Base-by-base conservation (phyloP, 192 early-diverging fungal genomes). In the Backusella luteola region DNA sequence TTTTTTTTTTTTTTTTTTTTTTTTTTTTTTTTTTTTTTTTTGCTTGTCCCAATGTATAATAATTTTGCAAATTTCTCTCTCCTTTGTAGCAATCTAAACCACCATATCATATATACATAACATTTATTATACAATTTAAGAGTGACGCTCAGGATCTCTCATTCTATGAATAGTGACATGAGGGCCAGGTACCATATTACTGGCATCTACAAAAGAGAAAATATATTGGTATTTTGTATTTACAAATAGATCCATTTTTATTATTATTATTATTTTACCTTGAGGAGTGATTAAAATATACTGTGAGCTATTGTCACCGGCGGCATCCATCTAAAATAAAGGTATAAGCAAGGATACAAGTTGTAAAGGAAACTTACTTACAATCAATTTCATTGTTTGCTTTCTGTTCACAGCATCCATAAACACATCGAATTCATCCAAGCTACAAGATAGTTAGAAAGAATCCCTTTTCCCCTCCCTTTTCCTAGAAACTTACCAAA, bases 341-440 rank as follows among this genome's bases (percentile, higher is more conserved):
- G 0, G 0, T 32, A 32, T 32, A 32, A 32, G 32, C 32, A 32
- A 32, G 32, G 2, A 32, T 32, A 32, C 32, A 32, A 32, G 32
- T 32, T 49, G 21, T 21, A 41, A 56, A 32, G 17, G 34, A 23
- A 2, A 19, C 7, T 66, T 36, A 52, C 70, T 75, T 80, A 84
- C 85, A 89, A 99, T 91, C 90, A 96, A 90, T 46, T 87, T 78
- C 94, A 98, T 98, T 41, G 89, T 92, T 73, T 92, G 90, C 34
- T 85, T 80, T 6, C 98, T 90, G 81, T 99, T 99, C n/a, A 97
- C 96, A 4, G 96, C 95, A 81, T 99, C 98, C 96, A 97, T 97
- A 77, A 96, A 99, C 26, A 99, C 97, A 81, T 99, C 98, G 89
- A 97, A 99, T 88, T 99, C 98, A 79, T 99, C 98, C 78, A 99